Evolutionary conservation across 208 protist genomes (phyloP).

Genomic region (Histomonas meleagridis): DNA sequence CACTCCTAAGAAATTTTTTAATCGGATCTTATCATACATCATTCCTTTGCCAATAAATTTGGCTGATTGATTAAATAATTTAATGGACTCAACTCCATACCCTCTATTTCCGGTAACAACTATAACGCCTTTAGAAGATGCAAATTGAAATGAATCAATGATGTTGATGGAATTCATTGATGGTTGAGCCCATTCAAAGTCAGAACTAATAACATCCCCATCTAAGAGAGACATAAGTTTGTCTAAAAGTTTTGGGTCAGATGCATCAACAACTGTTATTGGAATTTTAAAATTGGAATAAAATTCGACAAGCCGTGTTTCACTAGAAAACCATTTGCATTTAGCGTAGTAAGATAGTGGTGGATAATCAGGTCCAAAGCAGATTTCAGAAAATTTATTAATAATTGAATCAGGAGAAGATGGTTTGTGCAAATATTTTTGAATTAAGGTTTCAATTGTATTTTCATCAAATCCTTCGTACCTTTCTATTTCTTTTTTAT

Average conservation of each 20-base stretch:
- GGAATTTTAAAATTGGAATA: background rate
- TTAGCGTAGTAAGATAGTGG: background rate
- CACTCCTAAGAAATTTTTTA: background rate
- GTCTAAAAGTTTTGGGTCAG: no score
- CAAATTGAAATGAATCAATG: background rate
- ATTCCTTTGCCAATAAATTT: constrained; percentile 7
- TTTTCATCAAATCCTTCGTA: no score
- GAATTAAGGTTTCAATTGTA: no score
- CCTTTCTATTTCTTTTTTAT: no score
- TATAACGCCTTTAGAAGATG: background rate
- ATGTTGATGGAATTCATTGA: background rate
- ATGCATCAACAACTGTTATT: background rate
- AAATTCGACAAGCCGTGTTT: background rate
- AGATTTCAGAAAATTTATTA: background rate
- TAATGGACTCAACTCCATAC: background rate
- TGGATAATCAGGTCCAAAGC: background rate
- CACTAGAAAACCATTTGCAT: background rate
- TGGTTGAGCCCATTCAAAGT: constrained; percentile 10
- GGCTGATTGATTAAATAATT: background rate
- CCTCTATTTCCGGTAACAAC: background rate
- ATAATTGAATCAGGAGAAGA: no score
- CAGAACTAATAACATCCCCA: background rate
- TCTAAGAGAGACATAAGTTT: no score
- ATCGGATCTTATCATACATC: background rate
- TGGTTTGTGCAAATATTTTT: no score